Conservation (phyloP, 768 basidiomycete genomes). For the Pilatotrama ljubarskyi region DNA sequence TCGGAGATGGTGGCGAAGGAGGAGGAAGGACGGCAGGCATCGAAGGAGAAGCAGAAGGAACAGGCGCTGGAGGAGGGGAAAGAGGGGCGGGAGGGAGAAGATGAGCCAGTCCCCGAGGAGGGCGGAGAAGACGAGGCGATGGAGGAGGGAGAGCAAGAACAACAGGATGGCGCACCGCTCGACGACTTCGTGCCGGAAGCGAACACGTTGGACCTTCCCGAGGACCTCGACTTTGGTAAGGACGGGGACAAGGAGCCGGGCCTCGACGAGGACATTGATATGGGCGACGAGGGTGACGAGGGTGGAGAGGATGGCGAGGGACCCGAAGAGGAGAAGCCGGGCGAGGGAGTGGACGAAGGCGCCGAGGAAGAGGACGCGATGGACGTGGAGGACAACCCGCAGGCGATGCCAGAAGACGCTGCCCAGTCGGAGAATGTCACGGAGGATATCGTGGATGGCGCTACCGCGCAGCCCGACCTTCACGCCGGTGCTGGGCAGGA, state of each 20-base stretch:
- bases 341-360: constrained; percentile 30
- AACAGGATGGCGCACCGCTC: constrained; percentile 63
- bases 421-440: constrained; percentile 46
- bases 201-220: constrained; percentile 85
- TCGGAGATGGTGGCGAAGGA: constrained; percentile 11
- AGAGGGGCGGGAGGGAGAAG: constrained; percentile 30
- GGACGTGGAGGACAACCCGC: constrained; percentile 32
- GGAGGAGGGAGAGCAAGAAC: constrained; percentile 39
- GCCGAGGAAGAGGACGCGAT: constrained; percentile 23
- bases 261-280: constrained; percentile 27
- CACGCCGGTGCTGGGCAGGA: constrained; percentile 30
- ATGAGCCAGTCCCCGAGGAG: constrained; percentile 32
- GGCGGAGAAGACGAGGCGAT: constrained; percentile 22
- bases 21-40: not conserved
- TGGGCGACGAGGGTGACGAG: constrained; percentile 29
- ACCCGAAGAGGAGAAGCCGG: constrained; percentile 32
- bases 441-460: constrained; percentile 40
- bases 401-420: constrained; percentile 35
- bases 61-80: constrained; percentile 32
- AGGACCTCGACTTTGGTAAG: constrained; percentile 67
- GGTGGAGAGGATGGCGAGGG: constrained; percentile 30
- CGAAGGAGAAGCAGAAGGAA: constrained; percentile 16
- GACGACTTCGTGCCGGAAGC: constrained; percentile 79
- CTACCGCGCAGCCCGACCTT: constrained; percentile 41
- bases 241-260: constrained; percentile 9